Conservation (phyloP, 805 yeast genomes). For the Kluyveromyces aestuarii region DNA sequence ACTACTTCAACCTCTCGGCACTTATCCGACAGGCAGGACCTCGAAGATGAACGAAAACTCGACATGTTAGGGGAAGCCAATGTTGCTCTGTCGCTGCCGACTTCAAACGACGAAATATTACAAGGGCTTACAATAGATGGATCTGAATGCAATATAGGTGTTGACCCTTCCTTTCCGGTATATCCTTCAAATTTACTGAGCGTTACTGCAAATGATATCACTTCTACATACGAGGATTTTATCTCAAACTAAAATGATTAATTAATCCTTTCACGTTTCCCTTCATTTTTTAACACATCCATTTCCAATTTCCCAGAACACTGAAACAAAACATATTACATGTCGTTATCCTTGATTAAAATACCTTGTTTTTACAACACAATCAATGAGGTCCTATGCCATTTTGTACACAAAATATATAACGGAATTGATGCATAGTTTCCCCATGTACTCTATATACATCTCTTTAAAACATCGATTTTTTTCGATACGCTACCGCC, state of each 20-base stretch:
- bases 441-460: too few species aligned
- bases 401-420: too few species aligned
- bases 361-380: too few species aligned
- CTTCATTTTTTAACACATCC: neutral
- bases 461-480: too few species aligned
- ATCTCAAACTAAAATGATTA: neutral
- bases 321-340: too few species aligned
- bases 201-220: neutral
- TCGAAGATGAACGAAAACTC: neutral
- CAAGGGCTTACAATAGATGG: neutral
- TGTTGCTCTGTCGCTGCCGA: neutral
- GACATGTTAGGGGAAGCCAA: neutral
- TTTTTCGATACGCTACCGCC: too few species aligned
- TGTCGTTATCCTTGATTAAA: too few species aligned
- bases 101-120: neutral
- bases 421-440: too few species aligned
- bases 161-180: neutral
- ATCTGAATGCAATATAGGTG: neutral
- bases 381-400: too few species aligned
- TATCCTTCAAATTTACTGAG: neutral
- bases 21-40: neutral
- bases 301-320: too few species aligned
- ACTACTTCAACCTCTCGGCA: neutral
- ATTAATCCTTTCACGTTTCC: neutral
- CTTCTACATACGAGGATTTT: slow-evolving; percentile 2